Evolutionary conservation across 2,329 filamentous ascomycete species (phyloP), one percentile per base, ranked within the genome.

Genomic region (Aplosporella prunicola): DNA sequence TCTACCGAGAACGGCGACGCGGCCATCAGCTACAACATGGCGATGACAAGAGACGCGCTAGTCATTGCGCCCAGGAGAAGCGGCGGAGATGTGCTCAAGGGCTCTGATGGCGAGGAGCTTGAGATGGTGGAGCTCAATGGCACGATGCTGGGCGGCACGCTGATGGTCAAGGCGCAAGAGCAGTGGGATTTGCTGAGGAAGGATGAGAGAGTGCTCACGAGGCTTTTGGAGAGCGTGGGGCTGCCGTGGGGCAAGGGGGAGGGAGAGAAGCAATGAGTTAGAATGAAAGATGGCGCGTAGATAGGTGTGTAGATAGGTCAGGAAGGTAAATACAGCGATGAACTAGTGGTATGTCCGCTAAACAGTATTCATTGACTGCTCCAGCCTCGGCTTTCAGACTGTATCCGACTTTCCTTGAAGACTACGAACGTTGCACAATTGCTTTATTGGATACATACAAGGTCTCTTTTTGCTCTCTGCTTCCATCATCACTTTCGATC

Each of bases 11-110:
- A 55, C 30, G 66, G 63, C 2, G 56, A 60, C 2, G 55, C 66
- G 0, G 59, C 61, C 1, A 67, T 76, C 30, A 74, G 70, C 51
- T 76, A 77, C 51, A 77, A 76, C 42, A 58, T 76, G 3, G 71
- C 68, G 8, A 69, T 76, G 64, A 76, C 72, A 0, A 63, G 61
- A 3, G 52, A 58, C 2, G 61, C 57, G 6, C 74, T 77, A 69
- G 63, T 68, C 36, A 66, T 77, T 14, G 62, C 67, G 23, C 72
- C 71, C 3, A 57, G 73, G 38, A 56, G 57, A 25, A 58, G 53
- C 14, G 71, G 72, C 46, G 62, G 60, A 8, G 59, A 59, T 0
- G 53, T 50, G 23, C 54, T 71, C 16, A 55, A 55, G 2, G 50
- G 63, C 5, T 57, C 62, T 11, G 46, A 57, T 22, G 59, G 55